Percentiles rank a stretch among this genome's conserved stretches.
phyloP scores from a whole-genome alignment of 2,329 filamentous ascomycete species.

The Fusarium sp. region DNA sequence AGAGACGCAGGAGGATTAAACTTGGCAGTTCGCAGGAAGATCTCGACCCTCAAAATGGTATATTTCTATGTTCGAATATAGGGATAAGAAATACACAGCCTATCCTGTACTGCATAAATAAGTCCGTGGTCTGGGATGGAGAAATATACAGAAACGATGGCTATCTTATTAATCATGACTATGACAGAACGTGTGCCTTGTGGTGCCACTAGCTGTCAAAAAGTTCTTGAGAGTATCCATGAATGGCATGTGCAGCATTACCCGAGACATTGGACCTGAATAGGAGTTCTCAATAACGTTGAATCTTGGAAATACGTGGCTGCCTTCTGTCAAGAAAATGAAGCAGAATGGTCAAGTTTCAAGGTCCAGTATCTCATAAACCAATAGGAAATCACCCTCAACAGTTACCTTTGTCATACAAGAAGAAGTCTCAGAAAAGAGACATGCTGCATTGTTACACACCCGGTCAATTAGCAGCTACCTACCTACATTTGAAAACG shows the following conservation, averaged over 20 bases:
- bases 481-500: not conserved
- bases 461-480: not conserved
- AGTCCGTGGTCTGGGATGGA: constrained; percentile 19
- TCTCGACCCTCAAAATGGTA: not conserved
- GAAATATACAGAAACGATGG: constrained; percentile 6
- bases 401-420: constrained; percentile 1
- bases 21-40: constrained; percentile 8
- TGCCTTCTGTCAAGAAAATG: not conserved
- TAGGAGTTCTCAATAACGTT: not conserved
- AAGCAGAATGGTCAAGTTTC: not conserved
- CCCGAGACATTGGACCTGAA: not conserved
- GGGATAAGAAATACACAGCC: constrained; percentile 1
- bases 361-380: not conserved
- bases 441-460: constrained; percentile 11
- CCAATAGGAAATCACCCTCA: not conserved
- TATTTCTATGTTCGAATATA: not conserved
- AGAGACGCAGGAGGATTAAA: constrained; percentile 11
- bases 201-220: constrained; percentile 34
- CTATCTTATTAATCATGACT: constrained; percentile 12
- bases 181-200: constrained; percentile 24
- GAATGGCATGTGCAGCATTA: constrained; percentile 4
- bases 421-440: constrained; percentile 18
- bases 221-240: constrained; percentile 28
- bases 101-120: constrained; percentile 22
- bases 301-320: not conserved